phyloP scores from a whole-genome alignment of 2,329 filamentous ascomycete species.

The Fusarium domesticum region DNA sequence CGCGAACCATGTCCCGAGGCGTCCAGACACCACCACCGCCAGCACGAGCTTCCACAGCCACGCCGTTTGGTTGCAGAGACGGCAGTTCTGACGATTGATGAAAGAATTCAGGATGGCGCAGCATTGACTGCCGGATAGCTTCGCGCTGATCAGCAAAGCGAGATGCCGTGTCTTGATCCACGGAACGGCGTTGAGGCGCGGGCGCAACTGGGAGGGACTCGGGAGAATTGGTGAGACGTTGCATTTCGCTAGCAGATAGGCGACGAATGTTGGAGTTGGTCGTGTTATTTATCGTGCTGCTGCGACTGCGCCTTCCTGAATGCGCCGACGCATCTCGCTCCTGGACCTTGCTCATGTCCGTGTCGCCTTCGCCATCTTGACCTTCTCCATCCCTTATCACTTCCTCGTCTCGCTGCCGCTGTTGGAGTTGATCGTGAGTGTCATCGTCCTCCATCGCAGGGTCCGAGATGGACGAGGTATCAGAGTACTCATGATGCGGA shows the following conservation, averaged over 20 bases:
- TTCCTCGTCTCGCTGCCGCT: neutral
- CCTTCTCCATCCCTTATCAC: conserved; percentile 1
- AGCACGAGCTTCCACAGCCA: conserved; percentile 24
- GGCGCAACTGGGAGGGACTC: conserved; percentile 56
- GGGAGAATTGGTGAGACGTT: conserved; percentile 54
- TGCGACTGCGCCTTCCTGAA: conserved; percentile 28
- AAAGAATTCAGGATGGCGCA: conserved; percentile 27
- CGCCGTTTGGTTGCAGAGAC: conserved; percentile 24
- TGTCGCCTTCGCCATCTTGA: conserved; percentile 5
- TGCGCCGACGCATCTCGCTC: conserved; percentile 11
- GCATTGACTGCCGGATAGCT: conserved; percentile 30
- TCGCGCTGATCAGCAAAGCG: conserved; percentile 30
- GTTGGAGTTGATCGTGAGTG: neutral
- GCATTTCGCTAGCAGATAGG: conserved; percentile 57
- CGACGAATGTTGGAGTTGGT: conserved; percentile 46
- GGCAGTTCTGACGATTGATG: conserved; percentile 9
- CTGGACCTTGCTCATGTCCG: conserved; percentile 4
- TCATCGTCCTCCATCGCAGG: conserved; percentile 26
- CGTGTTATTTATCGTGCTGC: conserved; percentile 31
- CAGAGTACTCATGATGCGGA: conserved; percentile 22
- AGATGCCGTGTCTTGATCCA: conserved; percentile 39
- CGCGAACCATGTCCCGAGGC: conserved; percentile 15
- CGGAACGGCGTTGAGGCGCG: conserved; percentile 36
- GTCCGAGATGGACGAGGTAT: conserved; percentile 33
- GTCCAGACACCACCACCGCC: conserved; percentile 11